Evolutionary conservation across 306 rosid genomes (phyloP), one percentile per base, ranked within the genome.

Genomic region (Sindora glabra): DNA sequence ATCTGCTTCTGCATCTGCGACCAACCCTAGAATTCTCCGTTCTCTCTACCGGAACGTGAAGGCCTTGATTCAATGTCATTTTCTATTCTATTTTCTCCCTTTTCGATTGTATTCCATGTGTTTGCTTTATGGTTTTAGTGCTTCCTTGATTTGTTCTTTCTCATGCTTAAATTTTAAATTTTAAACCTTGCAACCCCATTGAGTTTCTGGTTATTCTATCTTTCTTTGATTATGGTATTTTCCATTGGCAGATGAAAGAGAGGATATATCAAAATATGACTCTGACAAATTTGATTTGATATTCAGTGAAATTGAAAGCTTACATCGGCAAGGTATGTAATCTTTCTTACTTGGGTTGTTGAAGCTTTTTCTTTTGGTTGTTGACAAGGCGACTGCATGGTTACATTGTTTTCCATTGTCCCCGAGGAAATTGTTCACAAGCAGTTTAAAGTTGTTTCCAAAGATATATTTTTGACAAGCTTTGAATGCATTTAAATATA

Each of bases 271-370:
- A 3, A 67, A 47, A 26, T 65, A 66, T 56, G 40, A 63, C 44
- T 71, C 70, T 63, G 26, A 57, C 13, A 48, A 21, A 24, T 79
- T 79, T 44, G 63, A 69, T 22, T 29, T 36, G 25, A 45, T 79
- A 15, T 56, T 75, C 10, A 6, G 37, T 26, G 75, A 75, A 46
- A 56, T 79, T 65, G 81, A 74, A 50, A 71, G 33, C 55, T 74
- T 79, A 26, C 75, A 79, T 18, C 41, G 71, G 15, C 61, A 60
- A 62, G 84, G 84, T 79, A 75, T 62, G 22, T 52, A 12, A 23
- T 44, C 22, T 48, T 38, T 17, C 44, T 24, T 10, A 29, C 6
- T 37, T 71, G 40, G 29, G 39, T 19, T n/a, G 32, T 63, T 27
- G 15, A 15, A 2, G 5, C 49, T 44, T 27, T 27, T 64, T 41